Evolutionary conservation across 176 grass and related monocot species (phyloP).

Genomic region (Oryza brachyantha): DNA sequence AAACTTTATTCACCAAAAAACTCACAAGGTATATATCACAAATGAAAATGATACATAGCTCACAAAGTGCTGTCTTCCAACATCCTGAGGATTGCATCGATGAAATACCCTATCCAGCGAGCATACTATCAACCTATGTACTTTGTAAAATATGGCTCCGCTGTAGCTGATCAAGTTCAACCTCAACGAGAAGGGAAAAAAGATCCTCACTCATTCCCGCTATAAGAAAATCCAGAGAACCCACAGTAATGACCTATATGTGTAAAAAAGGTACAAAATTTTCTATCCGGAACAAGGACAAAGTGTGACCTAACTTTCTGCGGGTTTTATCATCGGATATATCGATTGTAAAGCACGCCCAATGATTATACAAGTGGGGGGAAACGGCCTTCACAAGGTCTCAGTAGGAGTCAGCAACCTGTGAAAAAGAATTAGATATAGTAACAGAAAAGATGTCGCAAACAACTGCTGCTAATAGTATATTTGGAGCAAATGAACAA

Average conservation of each 20-base stretch:
- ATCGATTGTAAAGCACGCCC: slow-evolving; percentile 17
- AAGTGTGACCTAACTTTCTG: slow-evolving; percentile 20
- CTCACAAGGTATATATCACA: background rate
- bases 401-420: slow-evolving; percentile 42
- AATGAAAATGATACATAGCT: slow-evolving; percentile 25
- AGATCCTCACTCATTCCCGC: no score
- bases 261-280: slow-evolving; percentile 45
- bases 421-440: background rate
- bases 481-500: slow-evolving; percentile 1
- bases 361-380: slow-evolving; percentile 3
- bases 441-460: background rate
- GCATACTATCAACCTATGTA: slow-evolving; percentile 27
- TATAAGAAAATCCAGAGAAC: slow-evolving; percentile 16
- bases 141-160: slow-evolving; percentile 22
- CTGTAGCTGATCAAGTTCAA: background rate
- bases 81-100: slow-evolving; percentile 25
- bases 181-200: background rate
- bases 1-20: background rate
- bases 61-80: background rate
- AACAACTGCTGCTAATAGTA: background rate
- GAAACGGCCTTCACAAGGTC: slow-evolving; percentile 24
- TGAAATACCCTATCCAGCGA: slow-evolving; percentile 16
- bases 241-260: slow-evolving; percentile 16
- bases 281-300: slow-evolving; percentile 13
- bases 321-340: slow-evolving; percentile 1